Base-by-base conservation (phyloP, 108 stramenopile species). In the Chaetoceros tenuissimus region DNA sequence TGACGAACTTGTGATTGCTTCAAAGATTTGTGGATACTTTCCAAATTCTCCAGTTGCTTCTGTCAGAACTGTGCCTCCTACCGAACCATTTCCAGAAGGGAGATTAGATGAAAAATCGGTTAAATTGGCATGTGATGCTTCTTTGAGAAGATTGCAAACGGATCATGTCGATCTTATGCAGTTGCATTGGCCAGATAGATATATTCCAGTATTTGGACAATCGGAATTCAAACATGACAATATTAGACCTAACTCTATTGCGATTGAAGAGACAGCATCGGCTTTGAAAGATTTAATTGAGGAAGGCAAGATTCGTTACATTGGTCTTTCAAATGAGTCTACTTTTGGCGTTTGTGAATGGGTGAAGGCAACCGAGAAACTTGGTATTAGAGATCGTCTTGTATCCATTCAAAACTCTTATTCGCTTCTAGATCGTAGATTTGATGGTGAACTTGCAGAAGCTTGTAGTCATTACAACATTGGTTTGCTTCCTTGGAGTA, bases 301-400 rank as follows among this genome's bases (percentile, higher is more conserved):
- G 25, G 56, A 83, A 52, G 92, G 92, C 7, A 93, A 85, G 60
- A 92, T 94, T 51, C 72, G 89, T 3, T 83, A 89, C 25, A 91
- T 87, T 87, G 93, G 93, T 27, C 54, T 91, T 20, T 94, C 89
- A 66, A 94, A 94, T 66, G 93, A 94, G 69, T 89, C 89, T 68
- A 83, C 93, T 8, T 90, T 89, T 48, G 93, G 93, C 10, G 56
- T 94, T n/a, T 79, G 89, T 13, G 87, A 74, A 0, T 87, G 87
- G 51, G 78, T 82, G 13, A 62, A 78, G 17, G 87, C 93, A 0
- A 89, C 93, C 18, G 82, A 79, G 52, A 59, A 58, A 3, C 64
- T 94, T 40, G 89, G 89, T 16, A 77, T 82, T 21, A 87, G 89
- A 3, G 85, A 87, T 48, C 93, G 89, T 7, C n/a, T n/a, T n/a